These are phyloP conservation scores for Cucurbita moschata DNA, from an alignment of 306 rosid species.

Conservation along the genomic window DNA sequence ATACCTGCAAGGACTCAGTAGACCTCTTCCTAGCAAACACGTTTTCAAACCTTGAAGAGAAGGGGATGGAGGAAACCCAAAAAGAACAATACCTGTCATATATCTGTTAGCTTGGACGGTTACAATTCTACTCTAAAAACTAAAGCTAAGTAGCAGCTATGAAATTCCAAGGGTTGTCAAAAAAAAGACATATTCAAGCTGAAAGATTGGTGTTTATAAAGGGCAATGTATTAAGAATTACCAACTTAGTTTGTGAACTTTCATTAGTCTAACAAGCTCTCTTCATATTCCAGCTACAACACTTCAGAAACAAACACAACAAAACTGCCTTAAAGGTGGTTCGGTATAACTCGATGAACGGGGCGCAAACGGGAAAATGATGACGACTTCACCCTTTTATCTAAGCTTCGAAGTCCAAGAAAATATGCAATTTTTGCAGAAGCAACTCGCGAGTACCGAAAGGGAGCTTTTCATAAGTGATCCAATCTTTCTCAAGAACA, in stretches of 20 bases:
- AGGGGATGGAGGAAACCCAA: too few species aligned
- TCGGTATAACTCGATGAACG: not conserved
- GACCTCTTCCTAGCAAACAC: too few species aligned
- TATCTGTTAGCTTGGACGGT: too few species aligned
- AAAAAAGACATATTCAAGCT: not conserved
- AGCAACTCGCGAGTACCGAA: conserved; percentile 59
- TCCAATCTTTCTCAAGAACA: conserved; percentile 79
- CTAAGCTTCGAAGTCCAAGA: conserved; percentile 59
- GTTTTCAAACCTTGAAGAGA: too few species aligned
- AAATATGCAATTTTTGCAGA: conserved; percentile 47
- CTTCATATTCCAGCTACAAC: not conserved
- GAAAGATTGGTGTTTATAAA: not conserved
- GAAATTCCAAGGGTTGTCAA: not conserved
- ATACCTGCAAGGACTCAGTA: too few species aligned
- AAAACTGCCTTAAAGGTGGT: not conserved
- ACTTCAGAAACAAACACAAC: not conserved
- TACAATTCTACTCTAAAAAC: too few species aligned
- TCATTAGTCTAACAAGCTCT: not conserved
- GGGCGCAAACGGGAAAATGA: not conserved
- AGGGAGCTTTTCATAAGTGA: conserved; percentile 29
- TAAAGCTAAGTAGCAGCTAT: too few species aligned
- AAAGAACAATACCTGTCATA: too few species aligned
- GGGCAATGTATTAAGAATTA: not conserved
- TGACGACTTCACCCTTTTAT: not conserved
- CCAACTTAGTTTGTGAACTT: not conserved